Evolutionary conservation across 1,284 basidiomycete species (phyloP), one percentile per base, ranked within the genome.

Genomic region (Bjerkandera adusta): DNA sequence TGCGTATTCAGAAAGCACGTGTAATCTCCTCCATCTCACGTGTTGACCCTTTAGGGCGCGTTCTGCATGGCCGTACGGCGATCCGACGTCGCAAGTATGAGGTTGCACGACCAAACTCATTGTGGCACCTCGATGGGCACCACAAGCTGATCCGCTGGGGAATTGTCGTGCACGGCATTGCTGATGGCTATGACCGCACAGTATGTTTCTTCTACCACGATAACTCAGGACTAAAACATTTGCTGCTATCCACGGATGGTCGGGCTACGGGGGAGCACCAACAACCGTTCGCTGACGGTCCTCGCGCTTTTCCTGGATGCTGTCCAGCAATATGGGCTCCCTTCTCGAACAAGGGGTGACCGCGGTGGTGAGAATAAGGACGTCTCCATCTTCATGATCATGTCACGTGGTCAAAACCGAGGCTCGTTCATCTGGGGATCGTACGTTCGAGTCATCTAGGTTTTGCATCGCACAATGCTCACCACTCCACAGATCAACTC

Each of bases 121-220:
- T 76, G 0, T 77, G 76, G 75, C 76, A 77, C 53, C 47, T 67
- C 26, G 71, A 77, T 56, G 72, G 75, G 0, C 73, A 77, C 47
- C 75, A 77, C 47, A 76, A 77, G 49, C 56, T 77, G 0, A 78
- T 79, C 10, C 30, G 32, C 0, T 80, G 71, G 73, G 73, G 73
- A 0, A 66, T 78, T 42, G 71, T 79, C 0, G 69, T 80, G 12
- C 76, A 79, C 61, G 74, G 72, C 0, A 30, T 70, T 3, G 60
- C 72, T 26, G 72, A 79, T 60, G 72, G 75, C 0, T 73, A 64
- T 45, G 67, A 60, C 45, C 30, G 64, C 1, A 68, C 53, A 20
- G 69, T 76, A 45, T 16, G 59, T 61, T 5, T 20, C 21, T 13
- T 40, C 8, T 40, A n/a, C 24, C 26, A 20, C 21, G 5, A 25